Evolutionary conservation across 2,329 filamentous ascomycete genomes (phyloP).

Genomic region (Epichloe coenophiala): DNA sequence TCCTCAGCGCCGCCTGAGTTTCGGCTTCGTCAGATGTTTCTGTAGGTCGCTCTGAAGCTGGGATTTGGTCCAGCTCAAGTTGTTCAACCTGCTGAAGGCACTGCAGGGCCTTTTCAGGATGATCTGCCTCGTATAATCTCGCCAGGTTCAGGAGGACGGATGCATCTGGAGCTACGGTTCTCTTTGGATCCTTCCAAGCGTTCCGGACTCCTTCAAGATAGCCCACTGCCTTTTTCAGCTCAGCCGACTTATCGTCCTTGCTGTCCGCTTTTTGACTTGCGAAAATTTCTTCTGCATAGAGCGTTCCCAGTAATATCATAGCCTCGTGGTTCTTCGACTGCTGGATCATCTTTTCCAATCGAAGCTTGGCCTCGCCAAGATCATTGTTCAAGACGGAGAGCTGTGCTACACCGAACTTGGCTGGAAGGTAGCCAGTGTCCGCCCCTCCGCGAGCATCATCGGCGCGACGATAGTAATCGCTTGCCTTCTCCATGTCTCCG

Average conservation of each 20-base stretch:
- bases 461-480: constrained; percentile 76
- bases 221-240: constrained; percentile 74
- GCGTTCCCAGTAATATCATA: constrained; percentile 78
- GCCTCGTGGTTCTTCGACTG: constrained; percentile 73
- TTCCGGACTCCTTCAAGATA: constrained; percentile 74
- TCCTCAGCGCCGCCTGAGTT: constrained; percentile 50
- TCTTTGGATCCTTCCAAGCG: constrained; percentile 89
- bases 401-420: constrained; percentile 89
- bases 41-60: constrained; percentile 52
- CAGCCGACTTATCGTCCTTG: constrained; percentile 76
- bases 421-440: constrained; percentile 84
- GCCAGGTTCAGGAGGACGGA: constrained; percentile 86
- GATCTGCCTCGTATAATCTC: constrained; percentile 73
- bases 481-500: constrained; percentile 60
- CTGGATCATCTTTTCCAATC: constrained; percentile 87
- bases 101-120: constrained; percentile 81
- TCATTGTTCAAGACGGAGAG: constrained; percentile 75
- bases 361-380: constrained; percentile 81
- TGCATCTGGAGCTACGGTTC: constrained; percentile 65
- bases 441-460: constrained; percentile 84
- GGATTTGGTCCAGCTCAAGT: constrained; percentile 69
- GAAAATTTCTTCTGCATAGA: constrained; percentile 93
- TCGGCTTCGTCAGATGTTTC: constrained; percentile 42
- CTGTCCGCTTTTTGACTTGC: constrained; percentile 54
- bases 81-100: constrained; percentile 88